Evolutionary conservation across 352 stramenopile genomes (phyloP), one percentile per base, ranked within the genome.

Genomic region (Globisporangium echinulatum): DNA sequence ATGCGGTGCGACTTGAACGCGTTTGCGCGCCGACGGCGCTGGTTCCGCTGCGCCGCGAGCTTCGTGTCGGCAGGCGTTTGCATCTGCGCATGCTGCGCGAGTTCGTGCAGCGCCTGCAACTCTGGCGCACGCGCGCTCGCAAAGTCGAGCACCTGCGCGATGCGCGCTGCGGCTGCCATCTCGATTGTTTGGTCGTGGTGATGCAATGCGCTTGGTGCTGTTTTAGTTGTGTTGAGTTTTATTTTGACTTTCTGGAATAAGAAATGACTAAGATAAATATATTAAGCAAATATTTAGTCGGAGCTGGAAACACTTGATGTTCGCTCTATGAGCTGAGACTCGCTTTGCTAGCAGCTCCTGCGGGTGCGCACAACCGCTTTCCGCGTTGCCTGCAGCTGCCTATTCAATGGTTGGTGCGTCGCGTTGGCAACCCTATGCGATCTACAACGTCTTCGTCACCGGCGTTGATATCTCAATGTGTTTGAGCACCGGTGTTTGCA

Each of bases 61-160:
- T 90, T 90, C 7, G 19, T 58, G n/a, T 85, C 79, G 3, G 58
- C 68, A 0, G 47, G 42, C 17, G 61, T 56, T 0, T 43, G 14
- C 14, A 85, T 46, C 1, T 56, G 39, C 13, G 52, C 49, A 39
- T 76, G 64, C 17, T 78, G 74, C 9, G 81, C 74, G 2, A 85
- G 43, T 47, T 91, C 81, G 7, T 90, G 76, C 47, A 93, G 70
- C 54, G 81, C 79, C 62, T 86, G 74, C 8, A 93, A 79, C 75
- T 93, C 83, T 7, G 77, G 76, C 44, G 81, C 83, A 38, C 83
- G 83, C 42, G 77, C 75, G 40, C 63, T 71, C 19, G 84, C 81
- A 55, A 93, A 91, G 40, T 91, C 77, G 39, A 93, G 80, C 78
- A 93, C 84, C 63, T 91, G 78, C 49, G 88, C 56, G 60, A 93